Percentiles rank a stretch among this genome's conserved stretches.
Evolutionary conservation across 2,329 filamentous ascomycete species (phyloP).

Genomic region (Raffaelea ambrosiae): DNA sequence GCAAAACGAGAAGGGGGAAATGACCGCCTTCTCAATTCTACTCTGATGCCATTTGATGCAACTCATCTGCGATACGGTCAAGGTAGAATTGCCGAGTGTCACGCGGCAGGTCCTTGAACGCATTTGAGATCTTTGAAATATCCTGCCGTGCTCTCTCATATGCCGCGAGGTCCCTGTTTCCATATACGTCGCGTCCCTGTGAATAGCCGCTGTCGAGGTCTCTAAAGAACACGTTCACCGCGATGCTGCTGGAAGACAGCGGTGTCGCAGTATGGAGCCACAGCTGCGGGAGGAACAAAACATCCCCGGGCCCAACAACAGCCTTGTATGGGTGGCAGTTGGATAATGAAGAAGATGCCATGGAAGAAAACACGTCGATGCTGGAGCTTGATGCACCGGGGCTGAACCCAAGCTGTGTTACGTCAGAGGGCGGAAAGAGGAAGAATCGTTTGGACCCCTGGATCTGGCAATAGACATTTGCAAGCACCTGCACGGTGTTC

Average conservation of each 20-base stretch:
- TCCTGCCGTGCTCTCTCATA: slow-evolving; percentile 77
- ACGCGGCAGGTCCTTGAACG: slow-evolving; percentile 55
- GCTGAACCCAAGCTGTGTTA: slow-evolving; percentile 59
- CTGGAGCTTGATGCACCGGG: slow-evolving; percentile 75
- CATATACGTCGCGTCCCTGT: slow-evolving; percentile 73
- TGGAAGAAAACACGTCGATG: slow-evolving; percentile 56
- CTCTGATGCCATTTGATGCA: slow-evolving; percentile 26
- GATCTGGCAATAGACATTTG: slow-evolving; percentile 78
- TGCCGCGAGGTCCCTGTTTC: slow-evolving; percentile 73
- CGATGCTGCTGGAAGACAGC: slow-evolving; percentile 53
- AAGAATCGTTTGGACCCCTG: slow-evolving; percentile 63
- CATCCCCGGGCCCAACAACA: slow-evolving; percentile 59
- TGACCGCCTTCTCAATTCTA: neutral
- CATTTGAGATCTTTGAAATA: slow-evolving; percentile 55
- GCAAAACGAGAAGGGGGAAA: neutral
- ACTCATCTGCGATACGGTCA: slow-evolving; percentile 59
- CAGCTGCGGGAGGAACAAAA: slow-evolving; percentile 71
- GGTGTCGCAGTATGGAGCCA: slow-evolving; percentile 75
- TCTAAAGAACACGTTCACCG: slow-evolving; percentile 86
- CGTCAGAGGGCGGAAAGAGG: slow-evolving; percentile 71
- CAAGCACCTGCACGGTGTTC: slow-evolving; percentile 56
- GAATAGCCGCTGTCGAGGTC: slow-evolving; percentile 62
- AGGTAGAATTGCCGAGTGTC: slow-evolving; percentile 71
- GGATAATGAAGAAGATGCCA: slow-evolving; percentile 30
- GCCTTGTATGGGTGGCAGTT: slow-evolving; percentile 59